Evolutionary conservation across 2,329 filamentous ascomycete species (phyloP).

Genomic region (Aspergillus tamarii): DNA sequence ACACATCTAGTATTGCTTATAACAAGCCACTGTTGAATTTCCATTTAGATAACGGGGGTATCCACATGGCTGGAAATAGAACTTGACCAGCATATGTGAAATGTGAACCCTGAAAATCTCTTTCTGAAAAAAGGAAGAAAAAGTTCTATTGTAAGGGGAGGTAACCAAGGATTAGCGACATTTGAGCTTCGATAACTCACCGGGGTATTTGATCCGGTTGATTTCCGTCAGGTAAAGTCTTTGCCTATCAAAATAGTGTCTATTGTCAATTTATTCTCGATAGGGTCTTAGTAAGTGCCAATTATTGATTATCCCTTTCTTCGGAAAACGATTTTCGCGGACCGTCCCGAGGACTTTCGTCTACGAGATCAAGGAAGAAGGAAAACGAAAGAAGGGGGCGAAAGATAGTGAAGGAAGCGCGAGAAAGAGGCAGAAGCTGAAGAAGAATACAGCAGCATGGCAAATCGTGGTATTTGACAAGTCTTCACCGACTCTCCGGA

Average conservation of each 20-base stretch:
- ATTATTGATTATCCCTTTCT: conserved; percentile 11
- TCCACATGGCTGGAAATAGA: not conserved
- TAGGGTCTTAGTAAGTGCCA: not conserved
- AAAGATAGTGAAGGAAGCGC: not conserved
- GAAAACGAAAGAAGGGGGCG: not conserved
- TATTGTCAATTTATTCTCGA: not conserved
- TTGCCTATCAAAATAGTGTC: not conserved
- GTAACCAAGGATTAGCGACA: not conserved
- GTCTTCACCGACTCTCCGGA: conserved; percentile 17
- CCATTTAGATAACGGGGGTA: not conserved
- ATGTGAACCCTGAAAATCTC: not conserved
- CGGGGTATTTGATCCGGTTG: not conserved
- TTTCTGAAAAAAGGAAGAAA: not conserved
- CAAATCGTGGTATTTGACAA: conserved; percentile 8
- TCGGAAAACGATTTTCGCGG: conserved; percentile 1
- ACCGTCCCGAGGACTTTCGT: conserved; percentile 3
- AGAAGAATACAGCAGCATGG: not conserved
- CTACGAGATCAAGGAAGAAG: not conserved
- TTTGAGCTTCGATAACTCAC: not conserved
- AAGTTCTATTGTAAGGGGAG: not conserved
- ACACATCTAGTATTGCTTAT: conserved; percentile 9
- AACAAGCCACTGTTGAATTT: not conserved
- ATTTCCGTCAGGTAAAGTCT: not conserved
- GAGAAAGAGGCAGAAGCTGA: not conserved
- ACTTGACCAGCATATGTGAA: not conserved